These are phyloP conservation scores for Biscutella auriculata DNA, from an alignment of 441 rosid species.

Conservation along the genomic window DNA sequence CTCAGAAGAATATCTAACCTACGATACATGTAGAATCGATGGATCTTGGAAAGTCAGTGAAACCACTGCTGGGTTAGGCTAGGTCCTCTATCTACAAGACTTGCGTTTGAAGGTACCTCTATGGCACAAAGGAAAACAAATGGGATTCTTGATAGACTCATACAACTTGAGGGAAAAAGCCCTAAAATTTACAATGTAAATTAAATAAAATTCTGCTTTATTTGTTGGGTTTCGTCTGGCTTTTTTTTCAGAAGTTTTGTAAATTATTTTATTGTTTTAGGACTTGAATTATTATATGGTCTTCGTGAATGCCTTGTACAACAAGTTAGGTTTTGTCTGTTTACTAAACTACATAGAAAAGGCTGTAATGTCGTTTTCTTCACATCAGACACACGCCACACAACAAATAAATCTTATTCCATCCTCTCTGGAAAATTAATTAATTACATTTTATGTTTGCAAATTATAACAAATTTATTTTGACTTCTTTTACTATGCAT, in stretches of 20 bases:
- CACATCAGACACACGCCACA: constrained; percentile 10
- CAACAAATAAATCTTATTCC: constrained; percentile 15
- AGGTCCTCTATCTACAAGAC: too few species aligned
- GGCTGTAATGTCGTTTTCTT: constrained; percentile 20
- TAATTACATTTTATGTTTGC: too few species aligned
- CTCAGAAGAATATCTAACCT: too few species aligned
- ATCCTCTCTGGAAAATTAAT: constrained; percentile 6
- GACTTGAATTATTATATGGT: constrained; percentile 9
- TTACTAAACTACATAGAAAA: background rate
- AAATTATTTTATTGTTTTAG: constrained; percentile 16
- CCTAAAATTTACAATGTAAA: constrained; percentile 32
- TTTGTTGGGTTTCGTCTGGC: background rate
- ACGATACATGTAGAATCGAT: constrained; percentile 26
- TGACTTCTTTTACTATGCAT: too few species aligned
- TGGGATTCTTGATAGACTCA: constrained; percentile 75
- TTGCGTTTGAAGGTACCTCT: constrained; percentile 66
- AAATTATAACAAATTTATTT: too few species aligned
- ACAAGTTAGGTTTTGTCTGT: constrained; percentile 16
- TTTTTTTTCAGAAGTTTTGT: constrained; percentile 14
- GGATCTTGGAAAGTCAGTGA: constrained; percentile 57
- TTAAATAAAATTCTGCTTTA: constrained; percentile 15
- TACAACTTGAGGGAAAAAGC: constrained; percentile 45
- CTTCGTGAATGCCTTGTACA: constrained; percentile 15
- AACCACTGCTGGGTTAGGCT: too few species aligned
- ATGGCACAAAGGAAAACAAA: constrained; percentile 87